Conservation (phyloP, 257 asterid genomes). For the Buddleja alternifolia region DNA sequence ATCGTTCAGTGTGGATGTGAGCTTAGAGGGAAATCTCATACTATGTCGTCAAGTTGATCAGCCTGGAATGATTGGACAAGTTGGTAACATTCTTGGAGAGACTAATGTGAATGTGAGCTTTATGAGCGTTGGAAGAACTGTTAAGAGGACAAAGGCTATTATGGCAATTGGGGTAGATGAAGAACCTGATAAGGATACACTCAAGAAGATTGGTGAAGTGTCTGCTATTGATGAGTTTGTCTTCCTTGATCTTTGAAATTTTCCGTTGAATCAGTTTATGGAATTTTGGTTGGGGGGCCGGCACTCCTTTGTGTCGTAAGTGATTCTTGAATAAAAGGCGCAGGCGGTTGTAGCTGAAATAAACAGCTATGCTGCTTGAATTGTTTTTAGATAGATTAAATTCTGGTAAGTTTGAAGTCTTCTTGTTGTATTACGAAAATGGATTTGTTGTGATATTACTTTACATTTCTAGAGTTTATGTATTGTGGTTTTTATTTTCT, state of each 20-base stretch:
- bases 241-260: conserved; percentile 62
- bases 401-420: conserved; percentile 14
- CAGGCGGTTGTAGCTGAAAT: conserved; percentile 2
- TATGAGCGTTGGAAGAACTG: conserved; percentile 95
- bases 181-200: conserved; percentile 78
- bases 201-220: conserved; percentile 80
- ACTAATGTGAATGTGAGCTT: conserved; percentile 89
- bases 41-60: conserved; percentile 92
- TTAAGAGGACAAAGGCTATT: conserved; percentile 75
- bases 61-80: conserved; percentile 96
- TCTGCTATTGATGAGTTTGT: conserved; percentile 88
- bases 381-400: conserved; percentile 8
- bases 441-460: not conserved
- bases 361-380: not conserved
- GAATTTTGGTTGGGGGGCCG: not conserved
- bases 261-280: not conserved
- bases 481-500: not conserved
- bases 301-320: not conserved
- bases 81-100: conserved; percentile 85
- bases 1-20: conserved; percentile 76
- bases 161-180: conserved; percentile 99
- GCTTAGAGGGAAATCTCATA: conserved; percentile 84
- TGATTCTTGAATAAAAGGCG: conserved; percentile 10
- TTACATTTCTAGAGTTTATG: conserved; percentile 2
- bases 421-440: conserved; percentile 15